Base-by-base conservation (phyloP, 257 asterid genomes). In the Salvia rosmarinus region DNA sequence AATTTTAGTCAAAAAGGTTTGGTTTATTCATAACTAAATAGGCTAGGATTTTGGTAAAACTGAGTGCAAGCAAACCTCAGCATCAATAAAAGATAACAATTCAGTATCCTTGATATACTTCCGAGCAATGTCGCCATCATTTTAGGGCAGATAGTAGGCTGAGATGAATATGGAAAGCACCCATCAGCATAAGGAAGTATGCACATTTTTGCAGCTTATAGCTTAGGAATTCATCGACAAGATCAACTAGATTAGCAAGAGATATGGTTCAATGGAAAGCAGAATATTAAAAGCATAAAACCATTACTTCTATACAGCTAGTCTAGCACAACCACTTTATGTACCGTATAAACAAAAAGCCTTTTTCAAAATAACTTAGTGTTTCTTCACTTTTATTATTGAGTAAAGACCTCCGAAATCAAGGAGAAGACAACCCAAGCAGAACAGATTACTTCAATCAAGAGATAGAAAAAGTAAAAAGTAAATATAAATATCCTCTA, bases 91-190 rank as follows among this genome's bases (percentile, higher is more conserved):
- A 72, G 94, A 85, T 78, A 95, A 82, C 81, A 95, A 82, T 67
- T 86, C 83, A 3, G 97, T 94, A 82, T 95, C 97, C 79, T 85
- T 87, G 57, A 91, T 89, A 85, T 78, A 88, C 76, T 83, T 87
- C 68, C 96, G 88, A 80, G 98, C 99, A 77, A 91, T 85, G 72
- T 73, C 89, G 68, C 99, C 99, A 72, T 92, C 95, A 79, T 95
- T 95, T 85, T 89, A 96, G 49, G 99, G 98, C 75, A 95, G 83
- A 87, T 88, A 89, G 84, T 87, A 95, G 66, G 98, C 98, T 91
- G 94, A 80, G 73, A 86, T 65, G 71, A 81, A 85, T 64, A 79
- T 9, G 28, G 13, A 67, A 74, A 60, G 46, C 66, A 73, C 17
- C 60, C 20, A 79, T 75, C 72, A 85, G 70, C 58, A 35, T 37